Conservation (phyloP, 1,139 yeast genomes). For the Yamadazyma taylorii region DNA sequence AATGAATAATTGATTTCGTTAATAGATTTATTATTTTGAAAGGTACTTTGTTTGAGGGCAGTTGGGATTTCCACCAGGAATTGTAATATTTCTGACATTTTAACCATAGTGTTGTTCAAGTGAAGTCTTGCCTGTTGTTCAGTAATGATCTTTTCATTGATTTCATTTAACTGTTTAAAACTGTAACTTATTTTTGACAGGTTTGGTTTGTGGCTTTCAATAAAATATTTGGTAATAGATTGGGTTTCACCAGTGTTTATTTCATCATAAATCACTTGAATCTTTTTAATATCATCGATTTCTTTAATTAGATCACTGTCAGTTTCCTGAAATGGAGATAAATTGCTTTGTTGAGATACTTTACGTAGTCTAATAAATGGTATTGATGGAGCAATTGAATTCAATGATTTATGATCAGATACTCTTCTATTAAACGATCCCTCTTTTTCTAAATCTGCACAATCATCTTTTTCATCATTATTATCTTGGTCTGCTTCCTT, state of each 20-base stretch:
- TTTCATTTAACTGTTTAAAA: constrained; percentile 14
- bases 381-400: constrained; percentile 2
- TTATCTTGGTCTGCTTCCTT: background rate
- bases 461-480: constrained; percentile 7
- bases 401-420: background rate
- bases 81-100: constrained; percentile 8
- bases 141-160: constrained; percentile 7
- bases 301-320: constrained; percentile 6
- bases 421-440: constrained; percentile 9
- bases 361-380: constrained; percentile 1
- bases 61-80: constrained; percentile 9
- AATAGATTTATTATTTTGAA: constrained; percentile 11
- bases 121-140: background rate
- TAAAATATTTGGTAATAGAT: constrained; percentile 7
- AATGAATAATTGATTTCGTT: constrained; percentile 11
- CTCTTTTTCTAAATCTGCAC: constrained; percentile 9
- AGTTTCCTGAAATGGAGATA: background rate
- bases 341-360: constrained; percentile 9
- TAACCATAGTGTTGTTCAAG: constrained; percentile 2
- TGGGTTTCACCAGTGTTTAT: constrained; percentile 9
- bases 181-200: constrained; percentile 10
- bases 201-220: background rate
- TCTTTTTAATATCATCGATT: constrained; percentile 14
- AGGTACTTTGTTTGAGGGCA: constrained; percentile 5
- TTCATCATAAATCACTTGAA: constrained; percentile 15